Evolutionary conservation across 1,139 yeast genomes (phyloP).

Genomic region (Yamadazyma aaseri): DNA sequence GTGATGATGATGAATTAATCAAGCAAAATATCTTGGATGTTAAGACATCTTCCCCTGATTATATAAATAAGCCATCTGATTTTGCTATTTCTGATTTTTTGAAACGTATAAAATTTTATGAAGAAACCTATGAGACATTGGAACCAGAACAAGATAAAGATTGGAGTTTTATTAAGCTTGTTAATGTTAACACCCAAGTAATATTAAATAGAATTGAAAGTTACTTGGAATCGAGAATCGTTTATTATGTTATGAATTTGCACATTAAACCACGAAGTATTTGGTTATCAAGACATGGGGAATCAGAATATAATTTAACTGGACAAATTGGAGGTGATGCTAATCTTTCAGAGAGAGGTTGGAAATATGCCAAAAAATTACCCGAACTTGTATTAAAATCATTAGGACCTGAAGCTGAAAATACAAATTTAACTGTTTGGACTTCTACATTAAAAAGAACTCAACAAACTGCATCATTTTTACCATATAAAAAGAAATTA

Average conservation of each 20-base stretch:
- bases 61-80: conserved; percentile 68
- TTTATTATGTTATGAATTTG: conserved; percentile 91
- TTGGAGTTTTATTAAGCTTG: conserved; percentile 79
- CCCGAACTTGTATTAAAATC: conserved; percentile 76
- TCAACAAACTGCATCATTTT: conserved; percentile 83
- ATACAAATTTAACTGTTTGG: conserved; percentile 84
- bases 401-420: conserved; percentile 63
- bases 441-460: conserved; percentile 91
- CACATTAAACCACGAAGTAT: conserved; percentile 90
- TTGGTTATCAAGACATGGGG: conserved; percentile 95
- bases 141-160: conserved; percentile 56
- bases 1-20: conserved; percentile 78
- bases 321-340: conserved; percentile 98
- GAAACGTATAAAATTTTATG: conserved; percentile 71
- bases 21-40: conserved; percentile 81
- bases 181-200: conserved; percentile 85
- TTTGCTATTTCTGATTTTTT: conserved; percentile 71
- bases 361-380: conserved; percentile 77
- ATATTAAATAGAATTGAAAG: conserved; percentile 84
- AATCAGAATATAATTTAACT: conserved; percentile 84
- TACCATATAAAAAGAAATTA: conserved; percentile 74
- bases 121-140: conserved; percentile 72
- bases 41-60: conserved; percentile 85
- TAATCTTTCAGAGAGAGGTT: conserved; percentile 79
- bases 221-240: conserved; percentile 88